phyloP scores from a whole-genome alignment of 495 filamentous ascomycete genomes.

The Xylaria longipes region DNA sequence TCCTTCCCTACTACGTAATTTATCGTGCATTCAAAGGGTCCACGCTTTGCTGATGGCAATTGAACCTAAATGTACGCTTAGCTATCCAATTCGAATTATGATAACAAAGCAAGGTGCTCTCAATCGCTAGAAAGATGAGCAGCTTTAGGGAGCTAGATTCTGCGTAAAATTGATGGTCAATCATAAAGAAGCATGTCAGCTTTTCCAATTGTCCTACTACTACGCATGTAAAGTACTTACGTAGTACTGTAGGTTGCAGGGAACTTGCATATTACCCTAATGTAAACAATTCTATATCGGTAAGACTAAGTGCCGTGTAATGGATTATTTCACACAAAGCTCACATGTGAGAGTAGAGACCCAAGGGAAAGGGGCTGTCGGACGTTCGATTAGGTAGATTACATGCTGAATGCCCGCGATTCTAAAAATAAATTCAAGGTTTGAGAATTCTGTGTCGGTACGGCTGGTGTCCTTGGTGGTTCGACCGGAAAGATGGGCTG shows the following conservation, averaged over 20 bases:
- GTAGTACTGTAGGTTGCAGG: slow-evolving; percentile 1
- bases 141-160: background rate
- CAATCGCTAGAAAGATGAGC: background rate
- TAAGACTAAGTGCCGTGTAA: slow-evolving; percentile 2
- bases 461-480: slow-evolving; percentile 15
- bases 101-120: background rate
- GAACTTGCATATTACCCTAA: background rate
- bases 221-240: too few relatives aligned
- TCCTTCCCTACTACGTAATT: background rate
- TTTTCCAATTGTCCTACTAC: background rate
- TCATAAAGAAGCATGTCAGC: background rate
- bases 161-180: background rate
- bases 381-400: background rate
- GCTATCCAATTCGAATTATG: background rate
- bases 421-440: slow-evolving; percentile 23
- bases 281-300: slow-evolving; percentile 10
- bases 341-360: background rate
- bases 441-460: slow-evolving; percentile 16
- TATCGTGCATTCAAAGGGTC: background rate
- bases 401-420: background rate
- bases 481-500: slow-evolving; percentile 14
- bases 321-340: background rate
- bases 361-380: background rate
- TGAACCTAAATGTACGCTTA: background rate
- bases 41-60: background rate